Conservation (phyloP, 176 grass and related monocot species). For the Phragmites australis region DNA sequence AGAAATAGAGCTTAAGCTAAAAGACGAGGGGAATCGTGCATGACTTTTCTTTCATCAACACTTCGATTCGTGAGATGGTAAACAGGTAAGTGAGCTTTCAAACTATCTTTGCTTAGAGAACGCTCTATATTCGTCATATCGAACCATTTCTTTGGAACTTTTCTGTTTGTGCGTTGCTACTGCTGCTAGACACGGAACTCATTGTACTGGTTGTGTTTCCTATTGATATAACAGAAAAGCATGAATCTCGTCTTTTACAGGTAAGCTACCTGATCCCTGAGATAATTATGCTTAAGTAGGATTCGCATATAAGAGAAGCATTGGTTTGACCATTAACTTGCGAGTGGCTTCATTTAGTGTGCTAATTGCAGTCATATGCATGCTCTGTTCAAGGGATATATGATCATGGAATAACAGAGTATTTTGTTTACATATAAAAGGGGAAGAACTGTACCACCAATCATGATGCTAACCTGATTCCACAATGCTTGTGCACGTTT, state of each 20-base stretch:
- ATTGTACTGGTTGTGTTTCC: background rate
- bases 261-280: background rate
- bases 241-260: background rate
- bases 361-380: background rate
- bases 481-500: background rate
- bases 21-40: slow-evolving; percentile 26
- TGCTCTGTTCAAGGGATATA: slow-evolving; percentile 3
- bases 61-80: slow-evolving; percentile 17
- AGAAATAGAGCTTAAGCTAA: slow-evolving; percentile 58
- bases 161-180: background rate
- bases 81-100: slow-evolving; percentile 22
- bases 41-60: slow-evolving; percentile 40
- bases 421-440: slow-evolving; percentile 2
- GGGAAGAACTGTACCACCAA: background rate
- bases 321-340: background rate
- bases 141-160: background rate
- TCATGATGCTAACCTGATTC: slow-evolving; percentile 2
- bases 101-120: slow-evolving; percentile 9
- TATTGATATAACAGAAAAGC: slow-evolving; percentile 9
- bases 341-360: background rate
- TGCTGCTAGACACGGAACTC: background rate
- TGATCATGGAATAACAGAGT: slow-evolving; percentile 7
- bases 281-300: background rate
- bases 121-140: background rate
- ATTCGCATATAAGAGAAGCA: slow-evolving; percentile 22